Evolutionary conservation across 768 basidiomycete genomes (phyloP), one percentile per base, ranked within the genome.

Genomic region (Hygrophoropsis aurantiaca): DNA sequence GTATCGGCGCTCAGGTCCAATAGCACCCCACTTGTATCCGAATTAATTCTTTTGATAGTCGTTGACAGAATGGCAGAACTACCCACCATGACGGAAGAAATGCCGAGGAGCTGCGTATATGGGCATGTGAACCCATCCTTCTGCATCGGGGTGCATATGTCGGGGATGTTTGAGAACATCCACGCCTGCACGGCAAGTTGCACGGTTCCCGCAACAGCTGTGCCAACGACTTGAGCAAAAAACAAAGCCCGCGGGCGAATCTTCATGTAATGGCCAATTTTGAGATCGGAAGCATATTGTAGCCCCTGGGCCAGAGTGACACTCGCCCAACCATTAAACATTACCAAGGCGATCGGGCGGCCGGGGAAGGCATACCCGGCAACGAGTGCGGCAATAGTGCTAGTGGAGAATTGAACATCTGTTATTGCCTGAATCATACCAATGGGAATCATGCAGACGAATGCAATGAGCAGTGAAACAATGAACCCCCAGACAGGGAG

Each of bases 321-420:
- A 83, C 7, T 77, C 78, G 59, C 73, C 79, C 11, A 71, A 80
- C 78, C 80, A 59, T 46, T 87, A 75, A 86, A 85, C 76, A 86
- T 72, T 84, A 87, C 85, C 79, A 84, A 86, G 0, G 85, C 85
- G 44, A 87, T 63, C 5, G 85, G 83, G 11, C 75, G 74, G 11
- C 86, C 85, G n/a, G 85, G 86, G 33, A 85, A 77, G 30, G 75
- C 79, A 55, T 85, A 87, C 18, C 86, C 86, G 26, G 85, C 79
- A 48, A 87, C 81, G 36, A 87, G 66, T 64, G 87, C 85, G 3
- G 86, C 83, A 59, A 88, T 79, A 49, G 87, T 85, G 58, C 63
- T 65, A n/a, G 66, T 51, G 11, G 61, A 80, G 40, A 85, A 73
- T 71, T 84, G 78, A 59, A 85, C 82, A 57, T 85, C 86, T 5